Base-by-base conservation (phyloP, 202 grass and related monocot genomes). In the Carex arenaria region DNA sequence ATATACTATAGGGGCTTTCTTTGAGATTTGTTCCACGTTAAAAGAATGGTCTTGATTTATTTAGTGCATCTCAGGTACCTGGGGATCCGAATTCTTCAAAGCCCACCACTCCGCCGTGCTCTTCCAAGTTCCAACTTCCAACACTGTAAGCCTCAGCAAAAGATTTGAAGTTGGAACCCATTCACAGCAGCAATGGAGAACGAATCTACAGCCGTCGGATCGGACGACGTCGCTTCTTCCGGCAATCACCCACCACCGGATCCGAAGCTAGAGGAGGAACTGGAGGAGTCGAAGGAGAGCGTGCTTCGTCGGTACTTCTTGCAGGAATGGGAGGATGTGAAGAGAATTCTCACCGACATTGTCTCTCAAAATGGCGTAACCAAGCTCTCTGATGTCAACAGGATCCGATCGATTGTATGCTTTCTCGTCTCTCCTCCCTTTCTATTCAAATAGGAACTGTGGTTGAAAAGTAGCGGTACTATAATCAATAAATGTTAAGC, bases 361-460 rank as follows among this genome's bases (percentile, higher is more conserved):
- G 72, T 95, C 76, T 43, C 80, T 13, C 59, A 18, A 56, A 93
- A 88, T 38, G 92, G 95, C 78, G 67, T 88, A 55, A 56, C 86
- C n/a, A 84, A 90, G 4, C 87, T 89, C 47, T 83, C 87, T 4
- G 93, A 92, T 26, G 86, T 95, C 47, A 75, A 82, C 56, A 93
- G 88, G 91, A 98, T 98, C 87, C 88, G 89, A 52, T 98, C 90
- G 62, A 93, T 98, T 47, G 93, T 98, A 93, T 82, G 89, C 32
- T 63, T 38, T 83, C 64, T 36, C 40, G 38, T 83, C 64, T 36
- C 40, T 12, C 32, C 52, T 12, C 32, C 57, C 63, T 68, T 38
- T 57, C 23, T 67, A 66, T 34, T 15, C 13, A 13, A 53, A 8
- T 52, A 15, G 70, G 15, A 52, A 30, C 19, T 1, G 45, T 20